Evolutionary conservation across 257 asterid species (phyloP).

Genomic region (Ballota nigra): DNA sequence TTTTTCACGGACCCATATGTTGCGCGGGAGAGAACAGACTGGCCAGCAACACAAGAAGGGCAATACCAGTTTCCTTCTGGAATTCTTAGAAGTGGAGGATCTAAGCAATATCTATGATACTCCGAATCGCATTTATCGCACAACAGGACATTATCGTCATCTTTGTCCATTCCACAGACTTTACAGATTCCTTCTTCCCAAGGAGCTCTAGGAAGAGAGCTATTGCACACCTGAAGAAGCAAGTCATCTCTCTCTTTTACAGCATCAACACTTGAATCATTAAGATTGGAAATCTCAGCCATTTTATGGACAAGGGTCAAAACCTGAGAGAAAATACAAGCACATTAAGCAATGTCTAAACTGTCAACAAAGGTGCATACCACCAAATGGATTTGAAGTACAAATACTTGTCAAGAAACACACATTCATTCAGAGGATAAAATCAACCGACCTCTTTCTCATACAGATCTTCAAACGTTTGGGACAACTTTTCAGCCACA

Average conservation of each 20-base stretch:
- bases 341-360: constrained; percentile 14
- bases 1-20: constrained; percentile 37
- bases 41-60: constrained; percentile 78
- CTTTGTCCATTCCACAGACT: constrained; percentile 95
- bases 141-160: constrained; percentile 80
- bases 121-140: constrained; percentile 92
- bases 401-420: constrained; percentile 1
- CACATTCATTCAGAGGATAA: constrained; percentile 21
- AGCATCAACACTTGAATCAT: constrained; percentile 43
- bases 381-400: neutral
- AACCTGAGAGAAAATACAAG: constrained; percentile 52
- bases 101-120: constrained; percentile 89
- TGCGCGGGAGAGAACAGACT: constrained; percentile 35
- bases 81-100: constrained; percentile 81
- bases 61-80: constrained; percentile 97
- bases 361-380: neutral
- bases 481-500: constrained; percentile 61
- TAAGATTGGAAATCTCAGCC: constrained; percentile 34
- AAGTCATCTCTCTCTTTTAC: constrained; percentile 66
- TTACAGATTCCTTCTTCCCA: constrained; percentile 99
- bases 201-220: constrained; percentile 86
- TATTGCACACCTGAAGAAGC: constrained; percentile 46
- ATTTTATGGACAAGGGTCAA: constrained; percentile 54
- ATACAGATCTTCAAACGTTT: constrained; percentile 68
- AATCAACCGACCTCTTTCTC: constrained; percentile 65